These are phyloP conservation scores for Symmetrospora coprosmae DNA, from an alignment of 768 basidiomycete genomes.

Conservation along the genomic window DNA sequence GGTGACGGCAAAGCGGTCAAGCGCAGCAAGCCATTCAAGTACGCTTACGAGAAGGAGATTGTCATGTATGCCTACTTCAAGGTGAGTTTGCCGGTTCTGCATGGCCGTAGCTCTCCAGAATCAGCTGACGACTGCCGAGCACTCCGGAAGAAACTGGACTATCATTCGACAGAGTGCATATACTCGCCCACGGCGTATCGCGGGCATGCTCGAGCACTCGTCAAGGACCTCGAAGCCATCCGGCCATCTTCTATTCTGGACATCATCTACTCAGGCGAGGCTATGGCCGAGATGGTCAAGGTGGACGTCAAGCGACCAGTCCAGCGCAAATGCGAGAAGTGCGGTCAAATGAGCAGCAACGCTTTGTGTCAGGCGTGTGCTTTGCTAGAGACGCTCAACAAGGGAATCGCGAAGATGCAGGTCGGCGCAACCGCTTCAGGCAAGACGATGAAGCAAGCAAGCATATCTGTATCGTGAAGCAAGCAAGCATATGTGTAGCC, in stretches of 20 bases:
- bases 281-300: slow-evolving; percentile 28
- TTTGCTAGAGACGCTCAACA: slow-evolving; percentile 31
- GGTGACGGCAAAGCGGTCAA: slow-evolving; percentile 52
- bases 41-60: slow-evolving; percentile 98
- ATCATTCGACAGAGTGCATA: slow-evolving; percentile 98
- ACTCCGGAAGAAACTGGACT: slow-evolving; percentile 66
- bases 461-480: too few species aligned
- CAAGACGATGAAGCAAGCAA: too few species aligned
- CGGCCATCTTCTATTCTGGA: slow-evolving; percentile 92
- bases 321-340: slow-evolving; percentile 53
- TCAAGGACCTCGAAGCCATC: slow-evolving; percentile 88
- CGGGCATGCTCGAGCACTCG: slow-evolving; percentile 81
- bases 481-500: too few species aligned
- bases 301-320: slow-evolving; percentile 24
- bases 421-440: slow-evolving; percentile 15
- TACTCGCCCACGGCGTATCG: slow-evolving; percentile 98
- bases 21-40: slow-evolving; percentile 98
- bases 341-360: slow-evolving; percentile 92
- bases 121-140: not conserved
- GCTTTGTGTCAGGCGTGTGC: slow-evolving; percentile 60
- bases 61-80: slow-evolving; percentile 62
- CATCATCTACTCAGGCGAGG: slow-evolving; percentile 43
- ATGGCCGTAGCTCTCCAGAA: not conserved
- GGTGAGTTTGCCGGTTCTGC: not conserved
- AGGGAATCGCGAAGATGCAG: slow-evolving; percentile 29